Percentiles rank a stretch among this genome's conserved stretches.
These are phyloP conservation scores for Diplodia seriata DNA, from an alignment of 2,329 filamentous ascomycete genomes.

Conservation along the genomic window DNA sequence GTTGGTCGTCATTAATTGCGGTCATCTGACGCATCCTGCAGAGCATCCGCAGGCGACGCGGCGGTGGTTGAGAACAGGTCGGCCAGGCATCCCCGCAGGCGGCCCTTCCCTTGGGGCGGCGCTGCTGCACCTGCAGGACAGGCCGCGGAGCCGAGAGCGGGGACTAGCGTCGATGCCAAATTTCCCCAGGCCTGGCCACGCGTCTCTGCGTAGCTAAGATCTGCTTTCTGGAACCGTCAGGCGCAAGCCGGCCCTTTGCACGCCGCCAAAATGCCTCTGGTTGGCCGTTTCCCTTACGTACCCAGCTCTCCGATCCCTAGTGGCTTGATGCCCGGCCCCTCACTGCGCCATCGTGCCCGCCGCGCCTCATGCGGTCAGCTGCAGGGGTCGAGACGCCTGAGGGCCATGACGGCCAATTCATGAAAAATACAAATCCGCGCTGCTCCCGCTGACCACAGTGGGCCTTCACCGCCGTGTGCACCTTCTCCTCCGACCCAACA, in stretches of 20 bases:
- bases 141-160: conserved; percentile 15
- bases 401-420: neutral
- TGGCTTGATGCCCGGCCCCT: conserved; percentile 21
- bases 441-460: conserved; percentile 3
- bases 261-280: neutral
- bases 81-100: conserved; percentile 11
- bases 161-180: conserved; percentile 29
- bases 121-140: neutral
- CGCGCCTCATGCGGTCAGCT: conserved; percentile 26
- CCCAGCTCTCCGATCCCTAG: neutral
- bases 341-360: conserved; percentile 15
- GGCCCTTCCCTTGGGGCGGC: neutral
- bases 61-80: neutral
- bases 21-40: conserved; percentile 24
- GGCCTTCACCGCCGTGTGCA: neutral
- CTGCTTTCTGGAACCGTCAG: conserved; percentile 6
- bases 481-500: neutral
- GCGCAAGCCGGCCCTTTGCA: too few species aligned
- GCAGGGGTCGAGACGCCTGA: conserved; percentile 22
- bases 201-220: conserved; percentile 15
- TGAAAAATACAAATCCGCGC: conserved; percentile 21
- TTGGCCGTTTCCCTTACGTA: conserved; percentile 24
- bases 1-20: conserved; percentile 14
- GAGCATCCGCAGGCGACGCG: neutral
- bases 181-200: conserved; percentile 25